These are phyloP conservation scores for Conoideocrella luteorostrata DNA, from an alignment of 2,329 filamentous ascomycete genomes.

Conservation along the genomic window DNA sequence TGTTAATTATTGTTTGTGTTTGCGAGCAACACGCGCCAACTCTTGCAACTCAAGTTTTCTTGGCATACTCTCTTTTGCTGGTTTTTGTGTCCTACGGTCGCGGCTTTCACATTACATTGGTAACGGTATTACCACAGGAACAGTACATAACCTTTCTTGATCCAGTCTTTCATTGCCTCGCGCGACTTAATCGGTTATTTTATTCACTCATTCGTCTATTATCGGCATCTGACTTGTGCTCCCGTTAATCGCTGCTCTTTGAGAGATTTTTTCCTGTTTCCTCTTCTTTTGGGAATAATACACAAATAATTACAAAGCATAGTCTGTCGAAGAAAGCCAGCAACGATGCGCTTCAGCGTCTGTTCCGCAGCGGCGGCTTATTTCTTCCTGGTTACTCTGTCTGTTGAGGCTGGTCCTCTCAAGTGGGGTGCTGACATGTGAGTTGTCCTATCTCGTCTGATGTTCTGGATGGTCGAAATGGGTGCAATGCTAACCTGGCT, in stretches of 20 bases:
- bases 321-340: neutral
- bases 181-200: neutral
- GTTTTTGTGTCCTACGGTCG: too few species aligned
- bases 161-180: too few species aligned
- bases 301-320: neutral
- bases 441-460: conserved; percentile 4
- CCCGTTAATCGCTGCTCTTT: neutral
- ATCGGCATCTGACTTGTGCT: neutral
- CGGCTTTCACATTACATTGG: too few species aligned
- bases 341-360: conserved; percentile 5
- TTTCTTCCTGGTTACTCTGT: conserved; percentile 22
- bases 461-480: neutral
- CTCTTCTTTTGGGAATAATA: neutral
- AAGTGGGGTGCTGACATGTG: conserved; percentile 26
- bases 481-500: conserved; percentile 8
- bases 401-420: conserved; percentile 28
- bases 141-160: too few species aligned
- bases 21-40: too few species aligned
- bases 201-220: neutral
- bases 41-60: too few species aligned
- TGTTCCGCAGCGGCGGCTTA: conserved; percentile 17
- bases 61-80: too few species aligned
- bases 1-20: neutral
- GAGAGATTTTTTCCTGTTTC: neutral
- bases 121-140: too few species aligned